Evolutionary conservation across 495 filamentous ascomycete genomes (phyloP).

Genomic region (Aspergillus ostianus): DNA sequence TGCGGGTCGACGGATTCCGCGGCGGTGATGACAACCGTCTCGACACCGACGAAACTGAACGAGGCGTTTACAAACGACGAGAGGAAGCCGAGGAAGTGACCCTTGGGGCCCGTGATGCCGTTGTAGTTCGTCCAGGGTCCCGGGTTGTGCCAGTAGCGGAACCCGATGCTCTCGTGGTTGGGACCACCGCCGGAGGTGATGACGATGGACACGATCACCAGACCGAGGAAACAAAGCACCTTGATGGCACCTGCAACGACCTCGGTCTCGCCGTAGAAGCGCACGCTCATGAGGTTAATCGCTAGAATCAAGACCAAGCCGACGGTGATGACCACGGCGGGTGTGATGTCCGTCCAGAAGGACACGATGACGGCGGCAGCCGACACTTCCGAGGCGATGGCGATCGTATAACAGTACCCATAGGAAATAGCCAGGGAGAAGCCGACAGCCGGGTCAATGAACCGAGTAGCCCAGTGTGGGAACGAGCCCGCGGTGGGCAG

Average conservation of each 20-base stretch:
- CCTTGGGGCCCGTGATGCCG: conserved; percentile 32
- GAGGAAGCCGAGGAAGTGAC: conserved; percentile 46
- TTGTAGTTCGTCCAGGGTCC: conserved; percentile 40
- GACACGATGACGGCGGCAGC: conserved; percentile 71
- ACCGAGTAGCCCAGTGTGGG: conserved; percentile 70
- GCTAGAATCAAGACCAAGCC: conserved; percentile 64
- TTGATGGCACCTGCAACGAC: conserved; percentile 73
- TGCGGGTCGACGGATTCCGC: conserved; percentile 80
- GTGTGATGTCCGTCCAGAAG: conserved; percentile 57
- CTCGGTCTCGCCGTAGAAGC: conserved; percentile 71
- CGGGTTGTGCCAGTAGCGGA: conserved; percentile 63
- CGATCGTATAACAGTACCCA: conserved; percentile 57
- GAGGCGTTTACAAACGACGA: conserved; percentile 47
- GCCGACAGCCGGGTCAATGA: conserved; percentile 66
- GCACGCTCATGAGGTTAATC: conserved; percentile 68
- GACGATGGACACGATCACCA: conserved; percentile 65
- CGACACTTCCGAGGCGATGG: conserved; percentile 68
- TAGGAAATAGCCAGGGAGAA: conserved; percentile 61
- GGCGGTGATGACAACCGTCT: conserved; percentile 75
- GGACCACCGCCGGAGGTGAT: conserved; percentile 67
- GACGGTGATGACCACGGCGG: conserved; percentile 67
- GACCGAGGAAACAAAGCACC: conserved; percentile 69
- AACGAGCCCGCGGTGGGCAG: conserved; percentile 72
- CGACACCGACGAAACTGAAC: conserved; percentile 58
- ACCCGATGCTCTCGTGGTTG: conserved; percentile 61